These are phyloP conservation scores for Ambrosiella cleistominuta DNA, from an alignment of 2,329 filamentous ascomycete genomes.

Conservation along the genomic window DNA sequence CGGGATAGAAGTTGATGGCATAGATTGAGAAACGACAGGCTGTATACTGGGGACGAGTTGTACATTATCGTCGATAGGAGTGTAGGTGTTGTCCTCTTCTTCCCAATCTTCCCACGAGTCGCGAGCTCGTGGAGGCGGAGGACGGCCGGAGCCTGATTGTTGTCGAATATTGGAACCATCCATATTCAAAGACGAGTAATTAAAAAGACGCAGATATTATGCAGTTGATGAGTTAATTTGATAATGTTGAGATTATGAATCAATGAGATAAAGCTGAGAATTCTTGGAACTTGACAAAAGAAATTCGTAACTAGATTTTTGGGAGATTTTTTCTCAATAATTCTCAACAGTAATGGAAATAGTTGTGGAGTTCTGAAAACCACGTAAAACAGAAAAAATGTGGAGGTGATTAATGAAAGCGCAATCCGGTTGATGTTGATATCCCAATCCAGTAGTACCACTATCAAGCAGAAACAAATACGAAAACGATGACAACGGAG, in stretches of 20 bases:
- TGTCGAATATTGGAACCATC: not conserved
- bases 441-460: not conserved
- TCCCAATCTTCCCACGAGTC: slow-evolving; percentile 37
- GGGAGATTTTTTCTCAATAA: no score
- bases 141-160: no score
- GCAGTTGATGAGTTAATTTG: no score
- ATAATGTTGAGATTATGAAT: no score
- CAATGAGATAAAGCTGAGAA: no score
- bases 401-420: not conserved
- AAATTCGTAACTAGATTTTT: not conserved
- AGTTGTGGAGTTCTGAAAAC: not conserved
- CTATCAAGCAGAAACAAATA: not conserved
- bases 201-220: no score
- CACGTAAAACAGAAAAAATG: not conserved
- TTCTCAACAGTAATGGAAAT: no score
- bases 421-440: not conserved
- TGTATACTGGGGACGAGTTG: slow-evolving; percentile 16
- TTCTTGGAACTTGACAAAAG: not conserved
- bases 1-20: not conserved
- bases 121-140: not conserved
- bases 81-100: slow-evolving; percentile 21
- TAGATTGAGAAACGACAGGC: not conserved
- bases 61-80: slow-evolving; percentile 21
- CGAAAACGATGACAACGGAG: not conserved
- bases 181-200: not conserved